Conservation (phyloP, 148 eudicot species). For the Cornus suecica region DNA sequence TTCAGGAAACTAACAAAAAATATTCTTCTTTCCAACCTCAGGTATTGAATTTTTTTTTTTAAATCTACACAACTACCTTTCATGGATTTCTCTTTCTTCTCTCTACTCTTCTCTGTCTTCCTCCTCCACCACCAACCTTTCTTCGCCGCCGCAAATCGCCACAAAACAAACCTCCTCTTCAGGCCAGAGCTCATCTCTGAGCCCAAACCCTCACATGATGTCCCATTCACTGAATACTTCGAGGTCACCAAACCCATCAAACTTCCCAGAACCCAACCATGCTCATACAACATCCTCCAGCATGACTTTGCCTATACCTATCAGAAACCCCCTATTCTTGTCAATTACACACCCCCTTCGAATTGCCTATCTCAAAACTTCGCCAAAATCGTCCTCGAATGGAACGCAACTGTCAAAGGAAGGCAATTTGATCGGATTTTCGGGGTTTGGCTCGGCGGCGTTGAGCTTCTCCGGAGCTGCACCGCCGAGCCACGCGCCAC, state of each 20-base stretch:
- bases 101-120: conserved; percentile 22
- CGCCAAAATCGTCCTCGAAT: conserved; percentile 55
- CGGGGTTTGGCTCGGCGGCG: conserved; percentile 87
- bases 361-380: conserved; percentile 41
- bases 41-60: too few relatives aligned
- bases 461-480: conserved; percentile 87
- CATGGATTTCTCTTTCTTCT: conserved; percentile 22
- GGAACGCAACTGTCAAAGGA: conserved; percentile 70
- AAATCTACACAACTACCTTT: not conserved
- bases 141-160: conserved; percentile 32
- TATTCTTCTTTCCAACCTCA: not conserved
- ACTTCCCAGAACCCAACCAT: conserved; percentile 50
- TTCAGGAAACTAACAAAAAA: too few relatives aligned
- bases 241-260: conserved; percentile 69
- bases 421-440: conserved; percentile 83
- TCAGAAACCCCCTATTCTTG: conserved; percentile 45
- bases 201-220: conserved; percentile 16
- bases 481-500: conserved; percentile 77
- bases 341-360: conserved; percentile 57
- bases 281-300: conserved; percentile 51
- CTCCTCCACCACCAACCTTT: conserved; percentile 22
- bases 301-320: conserved; percentile 81
- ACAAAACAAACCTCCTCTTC: conserved; percentile 26
- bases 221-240: conserved; percentile 48
- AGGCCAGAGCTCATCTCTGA: conserved; percentile 23